Percentiles rank a stretch among this genome's conserved stretches.
Evolutionary conservation across 2,329 filamentous ascomycete species (phyloP).

Genomic region (Fusarium praegraminearum): DNA sequence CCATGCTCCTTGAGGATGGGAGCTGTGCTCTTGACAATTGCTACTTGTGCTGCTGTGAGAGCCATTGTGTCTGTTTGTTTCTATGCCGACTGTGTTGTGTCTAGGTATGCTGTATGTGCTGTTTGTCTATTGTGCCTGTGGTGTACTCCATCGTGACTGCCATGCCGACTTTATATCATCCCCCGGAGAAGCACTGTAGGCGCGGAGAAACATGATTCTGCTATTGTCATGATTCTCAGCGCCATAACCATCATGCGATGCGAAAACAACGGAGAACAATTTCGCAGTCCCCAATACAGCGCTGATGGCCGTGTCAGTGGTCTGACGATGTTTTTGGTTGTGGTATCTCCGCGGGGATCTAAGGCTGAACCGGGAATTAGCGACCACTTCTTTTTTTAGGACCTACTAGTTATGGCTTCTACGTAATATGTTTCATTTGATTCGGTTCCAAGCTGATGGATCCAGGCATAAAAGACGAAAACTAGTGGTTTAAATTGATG

Average conservation of each 20-base stretch:
- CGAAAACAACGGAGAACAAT: slow-evolving; percentile 7
- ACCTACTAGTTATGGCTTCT: slow-evolving; percentile 12
- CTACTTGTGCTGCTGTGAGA: slow-evolving; percentile 72
- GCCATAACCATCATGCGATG: slow-evolving; percentile 28
- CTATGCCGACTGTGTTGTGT: neutral
- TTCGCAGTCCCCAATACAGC: slow-evolving; percentile 9
- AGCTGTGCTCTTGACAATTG: slow-evolving; percentile 81
- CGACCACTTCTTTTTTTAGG: slow-evolving; percentile 14
- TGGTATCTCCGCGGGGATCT: slow-evolving; percentile 44
- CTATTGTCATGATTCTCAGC: slow-evolving; percentile 4
- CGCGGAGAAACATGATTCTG: slow-evolving; percentile 42
- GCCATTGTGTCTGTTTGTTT: slow-evolving; percentile 52
- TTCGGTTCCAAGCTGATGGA: slow-evolving; percentile 14
- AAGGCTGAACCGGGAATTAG: neutral
- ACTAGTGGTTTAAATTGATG: neutral
- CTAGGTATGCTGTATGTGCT: neutral
- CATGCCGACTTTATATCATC: slow-evolving; percentile 38
- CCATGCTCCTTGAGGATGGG: slow-evolving; percentile 78
- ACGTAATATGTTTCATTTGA: slow-evolving; percentile 12
- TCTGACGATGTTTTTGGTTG: slow-evolving; percentile 38
- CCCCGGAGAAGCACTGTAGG: slow-evolving; percentile 37
- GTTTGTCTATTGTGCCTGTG: neutral
- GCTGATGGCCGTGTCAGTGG: slow-evolving; percentile 36
- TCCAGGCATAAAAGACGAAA: neutral
- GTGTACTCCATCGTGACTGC: neutral